Evolutionary conservation across 2,329 filamentous ascomycete genomes (phyloP).

Genomic region (Calonectria ilicicola): DNA sequence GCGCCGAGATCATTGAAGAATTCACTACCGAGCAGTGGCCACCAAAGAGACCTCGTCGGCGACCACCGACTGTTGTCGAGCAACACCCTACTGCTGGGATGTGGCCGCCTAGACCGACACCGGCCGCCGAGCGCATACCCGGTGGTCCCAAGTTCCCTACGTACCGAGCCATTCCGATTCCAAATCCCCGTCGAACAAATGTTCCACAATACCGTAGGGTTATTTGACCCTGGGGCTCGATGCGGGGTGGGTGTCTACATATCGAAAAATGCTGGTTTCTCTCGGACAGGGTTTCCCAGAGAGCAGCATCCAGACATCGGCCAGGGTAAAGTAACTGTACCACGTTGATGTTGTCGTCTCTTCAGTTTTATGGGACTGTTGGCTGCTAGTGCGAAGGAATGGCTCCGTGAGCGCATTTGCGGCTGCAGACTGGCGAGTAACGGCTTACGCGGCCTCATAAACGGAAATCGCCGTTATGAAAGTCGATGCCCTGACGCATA

Average conservation of each 20-base stretch:
- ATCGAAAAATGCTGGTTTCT: neutral
- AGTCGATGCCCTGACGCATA: neutral
- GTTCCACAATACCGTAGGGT: neutral
- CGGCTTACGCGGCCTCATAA: neutral
- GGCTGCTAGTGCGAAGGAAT: neutral
- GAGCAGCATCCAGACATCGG: neutral
- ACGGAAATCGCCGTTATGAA: neutral
- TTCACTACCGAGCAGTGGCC: conserved; percentile 20
- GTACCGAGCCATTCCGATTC: conserved; percentile 48
- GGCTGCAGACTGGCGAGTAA: neutral
- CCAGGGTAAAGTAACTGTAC: neutral
- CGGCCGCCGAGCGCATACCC: conserved; percentile 43
- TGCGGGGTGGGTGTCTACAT: neutral
- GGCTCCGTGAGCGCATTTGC: neutral
- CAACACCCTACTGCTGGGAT: conserved; percentile 8
- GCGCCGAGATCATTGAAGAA: conserved; percentile 26
- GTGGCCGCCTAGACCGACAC: conserved; percentile 30
- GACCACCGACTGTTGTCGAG: neutral
- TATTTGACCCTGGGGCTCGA: neutral
- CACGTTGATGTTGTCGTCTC: neutral
- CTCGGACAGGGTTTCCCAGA: neutral
- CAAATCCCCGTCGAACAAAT: conserved; percentile 43
- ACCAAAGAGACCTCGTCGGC: neutral
- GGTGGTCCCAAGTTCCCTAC: conserved; percentile 49
- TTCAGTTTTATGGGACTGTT: neutral